Percentiles rank a stretch among this genome's conserved stretches.
These are phyloP conservation scores for Sporothrix globosa DNA, from an alignment of 2,329 filamentous ascomycete species.

Conservation along the genomic window DNA sequence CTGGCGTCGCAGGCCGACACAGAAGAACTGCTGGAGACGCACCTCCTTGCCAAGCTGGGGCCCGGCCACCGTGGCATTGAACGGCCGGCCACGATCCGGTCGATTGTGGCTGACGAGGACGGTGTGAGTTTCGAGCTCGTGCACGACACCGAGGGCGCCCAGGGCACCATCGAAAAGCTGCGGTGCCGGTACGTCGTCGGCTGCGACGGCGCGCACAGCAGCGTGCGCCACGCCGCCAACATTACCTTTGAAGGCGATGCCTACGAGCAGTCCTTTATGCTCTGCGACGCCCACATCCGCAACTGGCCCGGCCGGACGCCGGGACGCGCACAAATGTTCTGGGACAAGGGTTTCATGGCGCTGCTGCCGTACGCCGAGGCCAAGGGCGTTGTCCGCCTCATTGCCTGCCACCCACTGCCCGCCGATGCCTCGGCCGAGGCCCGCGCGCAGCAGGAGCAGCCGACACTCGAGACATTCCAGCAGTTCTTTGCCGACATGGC, in stretches of 20 bases:
- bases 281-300: conserved; percentile 47
- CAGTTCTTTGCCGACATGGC: conserved; percentile 25
- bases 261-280: conserved; percentile 52
- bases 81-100: conserved; percentile 35
- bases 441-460: conserved; percentile 5
- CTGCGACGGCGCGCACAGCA: conserved; percentile 53
- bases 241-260: conserved; percentile 50
- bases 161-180: conserved; percentile 33
- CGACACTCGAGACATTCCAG: conserved; percentile 25
- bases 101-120: conserved; percentile 32
- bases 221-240: conserved; percentile 47
- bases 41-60: conserved; percentile 42
- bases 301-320: conserved; percentile 33
- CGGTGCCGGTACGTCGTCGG: conserved; percentile 50
- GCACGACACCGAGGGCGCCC: conserved; percentile 31
- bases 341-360: conserved; percentile 44
- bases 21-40: conserved; percentile 44
- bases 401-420: conserved; percentile 33
- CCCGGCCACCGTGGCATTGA: conserved; percentile 46
- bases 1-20: conserved; percentile 39
- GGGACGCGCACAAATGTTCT: conserved; percentile 38
- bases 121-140: conserved; percentile 38
- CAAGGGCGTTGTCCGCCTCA: conserved; percentile 35
- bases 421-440: background rate
- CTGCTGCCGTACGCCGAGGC: conserved; percentile 42